phyloP scores from a whole-genome alignment of 805 yeast species.

The Yarrowia alimentaria region DNA sequence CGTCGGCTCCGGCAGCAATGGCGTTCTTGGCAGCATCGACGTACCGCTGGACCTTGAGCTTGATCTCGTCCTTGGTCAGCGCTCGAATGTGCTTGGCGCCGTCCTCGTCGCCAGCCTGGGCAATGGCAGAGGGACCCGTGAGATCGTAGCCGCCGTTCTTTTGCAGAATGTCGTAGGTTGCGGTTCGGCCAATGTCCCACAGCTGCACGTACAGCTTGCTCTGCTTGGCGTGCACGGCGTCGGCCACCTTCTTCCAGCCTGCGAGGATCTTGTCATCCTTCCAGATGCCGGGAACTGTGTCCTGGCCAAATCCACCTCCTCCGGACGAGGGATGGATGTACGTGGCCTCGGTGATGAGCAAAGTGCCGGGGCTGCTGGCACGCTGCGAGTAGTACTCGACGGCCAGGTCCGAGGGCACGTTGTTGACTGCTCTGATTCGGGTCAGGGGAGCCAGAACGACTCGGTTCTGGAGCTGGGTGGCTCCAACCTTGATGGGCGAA shows the following conservation, averaged over 20 bases:
- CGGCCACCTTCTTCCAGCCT: slow-evolving; percentile 62
- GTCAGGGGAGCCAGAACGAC: slow-evolving; percentile 54
- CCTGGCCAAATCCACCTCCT: slow-evolving; percentile 32
- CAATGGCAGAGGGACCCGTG: slow-evolving; percentile 22
- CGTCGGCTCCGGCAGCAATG: slow-evolving; percentile 55
- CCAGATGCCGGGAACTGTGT: slow-evolving; percentile 48
- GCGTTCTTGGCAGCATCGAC: slow-evolving; percentile 55
- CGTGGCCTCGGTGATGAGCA: slow-evolving; percentile 63
- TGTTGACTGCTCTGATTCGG: slow-evolving; percentile 44
- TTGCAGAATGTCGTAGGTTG: slow-evolving; percentile 1
- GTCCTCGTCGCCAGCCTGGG: slow-evolving; percentile 22
- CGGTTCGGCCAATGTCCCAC: slow-evolving; percentile 47
- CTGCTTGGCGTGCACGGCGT: slow-evolving; percentile 46
- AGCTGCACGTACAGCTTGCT: slow-evolving; percentile 45
- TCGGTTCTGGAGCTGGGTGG: slow-evolving; percentile 41
- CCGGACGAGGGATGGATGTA: slow-evolving; percentile 43
- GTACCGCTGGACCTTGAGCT: slow-evolving; percentile 46
- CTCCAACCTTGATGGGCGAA: slow-evolving; percentile 37
- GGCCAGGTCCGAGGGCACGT: slow-evolving; percentile 48
- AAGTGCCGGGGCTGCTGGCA: slow-evolving; percentile 54
- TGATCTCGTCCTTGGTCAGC: slow-evolving; percentile 47
- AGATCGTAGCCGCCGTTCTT: slow-evolving; percentile 15
- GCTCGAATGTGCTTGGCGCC: slow-evolving; percentile 34
- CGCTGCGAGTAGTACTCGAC: slow-evolving; percentile 56
- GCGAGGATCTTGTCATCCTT: slow-evolving; percentile 71